These are phyloP conservation scores for Podospora pseudoanserina DNA, from an alignment of 495 filamentous ascomycete genomes.

Conservation along the genomic window DNA sequence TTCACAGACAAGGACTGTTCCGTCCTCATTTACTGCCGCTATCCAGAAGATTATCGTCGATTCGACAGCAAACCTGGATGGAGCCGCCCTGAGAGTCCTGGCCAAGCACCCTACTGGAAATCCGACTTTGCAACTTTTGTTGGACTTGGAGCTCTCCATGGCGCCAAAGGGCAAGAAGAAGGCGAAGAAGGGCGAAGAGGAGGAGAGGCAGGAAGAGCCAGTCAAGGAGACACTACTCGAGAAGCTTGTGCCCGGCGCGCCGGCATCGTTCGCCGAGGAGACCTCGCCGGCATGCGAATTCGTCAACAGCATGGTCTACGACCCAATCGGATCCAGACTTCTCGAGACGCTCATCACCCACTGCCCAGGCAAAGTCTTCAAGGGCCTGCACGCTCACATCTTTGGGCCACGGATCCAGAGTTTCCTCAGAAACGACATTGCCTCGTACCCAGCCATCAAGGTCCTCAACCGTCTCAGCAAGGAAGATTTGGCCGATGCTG, in stretches of 20 bases:
- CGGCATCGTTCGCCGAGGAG: constrained; percentile 41
- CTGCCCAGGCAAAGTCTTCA: constrained; percentile 85
- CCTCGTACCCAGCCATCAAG: constrained; percentile 75
- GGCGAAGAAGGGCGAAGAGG: constrained; percentile 28
- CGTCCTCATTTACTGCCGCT: constrained; percentile 69
- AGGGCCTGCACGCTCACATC: constrained; percentile 68
- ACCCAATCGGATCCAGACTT: constrained; percentile 81
- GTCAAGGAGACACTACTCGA: constrained; percentile 31
- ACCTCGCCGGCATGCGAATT: constrained; percentile 53
- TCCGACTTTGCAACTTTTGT: constrained; percentile 78
- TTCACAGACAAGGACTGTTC: constrained; percentile 57
- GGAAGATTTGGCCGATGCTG: constrained; percentile 70
- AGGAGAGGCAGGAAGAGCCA: constrained; percentile 18
- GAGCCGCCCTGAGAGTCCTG: constrained; percentile 70
- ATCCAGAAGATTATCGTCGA: constrained; percentile 75
- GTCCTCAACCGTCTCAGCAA: constrained; percentile 78
- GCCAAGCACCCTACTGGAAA: constrained; percentile 86
- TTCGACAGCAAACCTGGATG: constrained; percentile 64
- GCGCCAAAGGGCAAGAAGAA: constrained; percentile 58
- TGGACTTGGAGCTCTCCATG: constrained; percentile 76
- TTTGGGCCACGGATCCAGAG: constrained; percentile 72
- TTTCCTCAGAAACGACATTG: constrained; percentile 81
- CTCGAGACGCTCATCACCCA: constrained; percentile 77
- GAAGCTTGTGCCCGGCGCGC: constrained; percentile 43
- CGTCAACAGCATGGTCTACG: constrained; percentile 81